phyloP scores from a whole-genome alignment of 2,329 filamentous ascomycete genomes.

The Neoscytalidium dimidiatum region DNA sequence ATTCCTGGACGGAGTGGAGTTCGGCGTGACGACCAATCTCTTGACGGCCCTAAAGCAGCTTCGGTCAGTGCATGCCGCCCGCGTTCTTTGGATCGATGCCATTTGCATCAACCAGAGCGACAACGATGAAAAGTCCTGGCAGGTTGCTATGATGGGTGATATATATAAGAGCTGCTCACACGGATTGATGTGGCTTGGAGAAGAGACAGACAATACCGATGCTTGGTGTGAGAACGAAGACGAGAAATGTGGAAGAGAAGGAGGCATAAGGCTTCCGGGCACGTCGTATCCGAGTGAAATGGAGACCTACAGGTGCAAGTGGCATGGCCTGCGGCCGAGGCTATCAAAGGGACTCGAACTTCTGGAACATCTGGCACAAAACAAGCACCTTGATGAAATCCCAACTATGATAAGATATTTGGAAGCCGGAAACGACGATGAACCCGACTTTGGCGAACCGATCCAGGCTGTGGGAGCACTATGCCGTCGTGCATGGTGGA shows the following conservation, averaged over 20 bases:
- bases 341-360: too few relatives aligned
- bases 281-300: too few relatives aligned
- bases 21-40: constrained; percentile 19
- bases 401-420: not conserved
- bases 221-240: too few relatives aligned
- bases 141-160: constrained; percentile 16
- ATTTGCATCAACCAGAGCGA: constrained; percentile 22
- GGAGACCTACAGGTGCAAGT: too few relatives aligned
- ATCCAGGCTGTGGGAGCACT: not conserved
- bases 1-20: not conserved
- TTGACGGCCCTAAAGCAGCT: not conserved
- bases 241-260: too few relatives aligned
- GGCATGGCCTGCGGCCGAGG: too few relatives aligned
- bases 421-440: not conserved
- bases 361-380: too few relatives aligned
- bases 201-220: too few relatives aligned
- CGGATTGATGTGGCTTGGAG: not conserved
- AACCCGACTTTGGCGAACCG: not conserved
- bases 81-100: constrained; percentile 22
- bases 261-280: too few relatives aligned
- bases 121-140: constrained; percentile 4
- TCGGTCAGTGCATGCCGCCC: constrained; percentile 18
- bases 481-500: not conserved
- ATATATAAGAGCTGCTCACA: not conserved
- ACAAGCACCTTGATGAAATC: too few relatives aligned